Conservation (phyloP, 768 basidiomycete species). For the Rhodotorula kratochvilovae region DNA sequence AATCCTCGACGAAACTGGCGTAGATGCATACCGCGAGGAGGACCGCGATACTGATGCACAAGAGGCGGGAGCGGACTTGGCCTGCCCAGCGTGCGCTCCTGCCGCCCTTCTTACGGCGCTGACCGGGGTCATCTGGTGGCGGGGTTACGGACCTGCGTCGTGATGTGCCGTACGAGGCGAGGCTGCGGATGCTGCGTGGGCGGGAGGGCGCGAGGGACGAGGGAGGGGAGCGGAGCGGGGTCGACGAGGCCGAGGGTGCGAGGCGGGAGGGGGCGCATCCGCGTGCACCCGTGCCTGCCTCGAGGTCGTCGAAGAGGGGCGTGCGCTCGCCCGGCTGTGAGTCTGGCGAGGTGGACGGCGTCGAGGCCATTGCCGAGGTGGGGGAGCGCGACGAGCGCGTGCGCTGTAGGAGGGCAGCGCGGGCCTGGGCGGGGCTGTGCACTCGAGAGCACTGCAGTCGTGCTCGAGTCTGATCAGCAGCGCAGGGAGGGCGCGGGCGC, state of each 20-base stretch:
- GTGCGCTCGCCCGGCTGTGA: neutral
- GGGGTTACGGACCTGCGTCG: neutral
- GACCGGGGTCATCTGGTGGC: too few relatives aligned
- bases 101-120: neutral
- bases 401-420: neutral
- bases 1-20: constrained; percentile 41
- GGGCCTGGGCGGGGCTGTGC: neutral
- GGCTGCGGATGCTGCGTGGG: constrained; percentile 14
- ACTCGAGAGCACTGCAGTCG: too few relatives aligned
- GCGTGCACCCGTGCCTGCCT: neutral
- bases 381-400: neutral
- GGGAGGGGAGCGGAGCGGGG: neutral
- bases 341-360: neutral
- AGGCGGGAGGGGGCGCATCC: neutral
- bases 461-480: too few relatives aligned
- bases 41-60: constrained; percentile 12
- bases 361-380: neutral
- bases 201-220: neutral
- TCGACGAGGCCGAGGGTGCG: neutral
- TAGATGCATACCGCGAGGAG: constrained; percentile 35
- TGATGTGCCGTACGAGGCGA: constrained; percentile 23
- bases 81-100: neutral
- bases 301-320: neutral
- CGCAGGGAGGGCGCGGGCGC: too few relatives aligned
- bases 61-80: constrained; percentile 4